A percentile compares a stretch with the other conserved stretches of the same genome.
Conservation (phyloP, 2,329 filamentous ascomycete species). For the Colletotrichum chrysophilum region DNA sequence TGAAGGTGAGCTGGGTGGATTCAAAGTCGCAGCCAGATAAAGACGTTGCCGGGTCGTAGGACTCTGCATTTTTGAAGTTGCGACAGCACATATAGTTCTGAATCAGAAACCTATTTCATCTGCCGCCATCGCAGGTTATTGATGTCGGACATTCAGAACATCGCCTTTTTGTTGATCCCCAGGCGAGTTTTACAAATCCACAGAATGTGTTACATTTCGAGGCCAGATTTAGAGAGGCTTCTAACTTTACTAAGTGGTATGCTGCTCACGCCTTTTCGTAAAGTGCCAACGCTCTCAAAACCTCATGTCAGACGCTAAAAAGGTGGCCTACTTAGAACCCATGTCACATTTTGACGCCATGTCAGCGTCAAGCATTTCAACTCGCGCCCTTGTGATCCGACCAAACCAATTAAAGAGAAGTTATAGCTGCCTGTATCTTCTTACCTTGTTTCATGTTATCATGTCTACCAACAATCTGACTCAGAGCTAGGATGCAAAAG, state of each 20-base stretch:
- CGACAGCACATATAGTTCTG: too few relatives aligned
- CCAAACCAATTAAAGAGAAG: background rate
- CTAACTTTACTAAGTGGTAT: too few relatives aligned
- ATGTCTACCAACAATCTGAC: background rate
- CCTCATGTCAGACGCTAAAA: background rate
- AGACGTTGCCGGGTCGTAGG: background rate
- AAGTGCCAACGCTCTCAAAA: background rate
- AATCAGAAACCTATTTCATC: too few relatives aligned
- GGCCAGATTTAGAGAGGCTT: too few relatives aligned
- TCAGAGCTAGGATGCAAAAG: background rate
- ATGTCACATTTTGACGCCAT: background rate
- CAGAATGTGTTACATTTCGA: too few relatives aligned
- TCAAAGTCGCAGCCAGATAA: background rate
- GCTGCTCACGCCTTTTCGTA: too few relatives aligned
- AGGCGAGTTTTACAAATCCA: too few relatives aligned
- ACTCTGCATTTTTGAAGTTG: accelerated
- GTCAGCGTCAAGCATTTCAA: background rate
- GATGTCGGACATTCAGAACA: too few relatives aligned
- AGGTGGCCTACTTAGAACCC: background rate
- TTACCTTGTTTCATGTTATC: background rate
- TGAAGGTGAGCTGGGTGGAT: background rate
- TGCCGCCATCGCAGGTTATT: too few relatives aligned
- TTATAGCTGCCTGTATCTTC: background rate
- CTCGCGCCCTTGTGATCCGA: background rate
- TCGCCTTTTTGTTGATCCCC: too few relatives aligned